phyloP scores from a whole-genome alignment of 2,329 filamentous ascomycete genomes.

The Cryphonectria parasitica region DNA sequence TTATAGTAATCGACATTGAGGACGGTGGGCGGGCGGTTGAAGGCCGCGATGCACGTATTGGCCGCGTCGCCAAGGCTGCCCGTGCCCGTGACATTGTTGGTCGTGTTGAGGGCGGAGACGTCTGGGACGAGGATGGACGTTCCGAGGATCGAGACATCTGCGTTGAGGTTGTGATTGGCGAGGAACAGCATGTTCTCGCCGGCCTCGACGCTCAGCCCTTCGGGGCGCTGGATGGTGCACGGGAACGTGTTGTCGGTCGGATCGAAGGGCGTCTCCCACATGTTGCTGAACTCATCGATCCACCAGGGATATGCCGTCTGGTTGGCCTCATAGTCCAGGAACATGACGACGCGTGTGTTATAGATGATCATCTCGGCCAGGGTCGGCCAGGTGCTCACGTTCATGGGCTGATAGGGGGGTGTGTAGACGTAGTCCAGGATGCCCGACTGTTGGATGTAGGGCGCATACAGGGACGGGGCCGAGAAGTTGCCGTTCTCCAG shows the following conservation, averaged over 20 bases:
- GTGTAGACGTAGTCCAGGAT: constrained; percentile 74
- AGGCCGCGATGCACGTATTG: constrained; percentile 63
- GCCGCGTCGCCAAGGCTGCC: constrained; percentile 70
- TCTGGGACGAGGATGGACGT: constrained; percentile 72
- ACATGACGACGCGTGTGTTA: constrained; percentile 74
- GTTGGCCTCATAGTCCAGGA: constrained; percentile 85
- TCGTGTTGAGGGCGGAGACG: constrained; percentile 68
- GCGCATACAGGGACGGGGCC: constrained; percentile 64
- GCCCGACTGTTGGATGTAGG: constrained; percentile 71
- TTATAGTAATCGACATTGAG: constrained; percentile 89
- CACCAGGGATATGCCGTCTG: constrained; percentile 80
- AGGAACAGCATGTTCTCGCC: constrained; percentile 72
- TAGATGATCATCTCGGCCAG: constrained; percentile 74
- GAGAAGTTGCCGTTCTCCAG: constrained; percentile 83
- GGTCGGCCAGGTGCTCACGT: constrained; percentile 79
- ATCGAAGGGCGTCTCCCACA: constrained; percentile 92
- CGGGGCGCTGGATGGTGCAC: constrained; percentile 78
- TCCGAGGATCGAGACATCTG: constrained; percentile 70
- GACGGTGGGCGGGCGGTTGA: constrained; percentile 74
- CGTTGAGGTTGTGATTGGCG: constrained; percentile 90
- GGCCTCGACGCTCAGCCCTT: constrained; percentile 49
- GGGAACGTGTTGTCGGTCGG: constrained; percentile 69
- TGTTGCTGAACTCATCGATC: constrained; percentile 82
- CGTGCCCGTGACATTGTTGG: constrained; percentile 67
- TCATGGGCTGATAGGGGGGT: constrained; percentile 70